Base-by-base conservation (phyloP, 345 rosid genomes). In the Pugionium dolabratum region DNA sequence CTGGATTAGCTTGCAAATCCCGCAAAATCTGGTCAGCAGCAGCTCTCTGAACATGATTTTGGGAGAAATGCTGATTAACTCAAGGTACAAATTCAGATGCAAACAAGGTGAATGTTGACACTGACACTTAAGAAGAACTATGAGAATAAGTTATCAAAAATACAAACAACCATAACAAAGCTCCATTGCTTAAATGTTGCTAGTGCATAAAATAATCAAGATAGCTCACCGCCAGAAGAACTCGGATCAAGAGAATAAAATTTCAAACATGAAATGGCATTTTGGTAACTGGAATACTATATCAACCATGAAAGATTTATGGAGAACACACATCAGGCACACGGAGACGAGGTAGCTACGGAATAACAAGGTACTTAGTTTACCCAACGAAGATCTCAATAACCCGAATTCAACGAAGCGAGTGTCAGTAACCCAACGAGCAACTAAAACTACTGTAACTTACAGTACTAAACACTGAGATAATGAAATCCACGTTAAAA, bases 21-120 rank as follows among this genome's bases (percentile, higher is more conserved):
- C 95, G 95, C 87, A 95, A 75, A 61, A 95, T 85, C 70, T 89
- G 88, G 76, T 95, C 99, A 0, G 99, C 99, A 47, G 96, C 91
- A 29, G 91, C 82, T 70, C 99, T 95, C 99, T 95, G 76, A 29
- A 60, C 77, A 75, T 40, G 31, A 33, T 52, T 9, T 33, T 2
- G 66, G 54, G 52, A 53, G 58, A 32, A 64, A 64, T 44, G 36
- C 7, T 5, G 28, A 54, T 70, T 55, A 75, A 25, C 42, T 47
- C 32, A 26, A 70, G 26, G 35, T 30, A 42, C 54, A 53, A 60
- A 31, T 60, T 30, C 57, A 34, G 28, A 35, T 2, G 34, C 1
- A 73, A 40, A 67, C 34, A 54, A 64, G 42, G 29, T 27, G 76
- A 10, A 67, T 57, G 26, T 9, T 46, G 37, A 50, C 36, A 35